Conservation (phyloP, 495 filamentous ascomycete genomes). For the Penicillium chermesinum region DNA sequence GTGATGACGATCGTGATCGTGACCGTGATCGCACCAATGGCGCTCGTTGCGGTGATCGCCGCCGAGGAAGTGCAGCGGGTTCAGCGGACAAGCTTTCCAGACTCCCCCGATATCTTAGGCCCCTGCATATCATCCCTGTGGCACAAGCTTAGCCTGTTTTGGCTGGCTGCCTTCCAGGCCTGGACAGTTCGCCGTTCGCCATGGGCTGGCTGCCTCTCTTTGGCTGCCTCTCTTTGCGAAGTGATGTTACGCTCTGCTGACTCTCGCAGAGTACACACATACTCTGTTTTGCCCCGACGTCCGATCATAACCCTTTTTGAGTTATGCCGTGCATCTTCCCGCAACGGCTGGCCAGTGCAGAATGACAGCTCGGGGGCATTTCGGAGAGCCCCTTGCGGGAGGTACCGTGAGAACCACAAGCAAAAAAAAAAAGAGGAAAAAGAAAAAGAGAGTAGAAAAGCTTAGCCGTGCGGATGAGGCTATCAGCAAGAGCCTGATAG, state of each 20-base stretch:
- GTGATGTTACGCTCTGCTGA: background rate
- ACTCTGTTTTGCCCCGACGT: too few relatives aligned
- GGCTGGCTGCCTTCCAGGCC: too few relatives aligned
- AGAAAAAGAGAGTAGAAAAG: too few relatives aligned
- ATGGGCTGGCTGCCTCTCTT: too few relatives aligned
- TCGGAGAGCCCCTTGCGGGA: too few relatives aligned
- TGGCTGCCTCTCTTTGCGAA: too few relatives aligned
- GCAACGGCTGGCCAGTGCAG: background rate
- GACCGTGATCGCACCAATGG: constrained; percentile 12
- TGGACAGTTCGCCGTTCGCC: too few relatives aligned
- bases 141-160: too few relatives aligned
- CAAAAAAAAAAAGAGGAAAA: too few relatives aligned
- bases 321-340: background rate
- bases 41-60: constrained; percentile 14
- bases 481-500: background rate
- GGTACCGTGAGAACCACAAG: too few relatives aligned
- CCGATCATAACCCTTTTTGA: background rate
- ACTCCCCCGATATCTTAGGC: constrained; percentile 2
- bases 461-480: too few relatives aligned
- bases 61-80: constrained; percentile 1
- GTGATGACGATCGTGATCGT: too few relatives aligned
- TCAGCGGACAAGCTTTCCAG: constrained; percentile 1
- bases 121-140: background rate
- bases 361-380: background rate
- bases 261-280: background rate